phyloP scores from a whole-genome alignment of 1,284 basidiomycete genomes.

The Meripilus lineatus region DNA sequence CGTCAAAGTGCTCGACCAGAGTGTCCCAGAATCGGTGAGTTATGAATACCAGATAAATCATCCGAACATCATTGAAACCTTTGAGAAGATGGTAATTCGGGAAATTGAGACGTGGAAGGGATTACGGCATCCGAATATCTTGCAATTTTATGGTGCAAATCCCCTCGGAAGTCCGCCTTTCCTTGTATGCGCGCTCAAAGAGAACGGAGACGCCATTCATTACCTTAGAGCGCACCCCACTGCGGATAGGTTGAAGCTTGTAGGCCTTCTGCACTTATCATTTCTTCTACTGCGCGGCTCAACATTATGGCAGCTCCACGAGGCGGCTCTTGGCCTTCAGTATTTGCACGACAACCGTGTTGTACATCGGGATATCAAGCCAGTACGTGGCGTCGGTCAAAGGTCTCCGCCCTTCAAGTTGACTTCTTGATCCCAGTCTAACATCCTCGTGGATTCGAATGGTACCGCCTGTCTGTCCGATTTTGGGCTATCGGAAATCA shows the following conservation, averaged over 20 bases:
- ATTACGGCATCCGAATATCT: conserved; percentile 10
- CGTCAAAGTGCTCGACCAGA: conserved; percentile 12
- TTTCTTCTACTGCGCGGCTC: background rate
- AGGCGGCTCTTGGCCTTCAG: conserved; percentile 11
- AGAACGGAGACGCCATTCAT: conserved; percentile 5
- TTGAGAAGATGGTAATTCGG: background rate
- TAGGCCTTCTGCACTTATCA: conserved; percentile 1
- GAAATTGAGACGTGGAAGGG: conserved; percentile 15
- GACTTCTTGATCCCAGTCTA: conserved; percentile 8
- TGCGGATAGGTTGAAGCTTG: conserved; percentile 8
- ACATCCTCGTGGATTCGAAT: conserved; percentile 14
- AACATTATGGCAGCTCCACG: conserved; percentile 9
- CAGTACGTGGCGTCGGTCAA: conserved; percentile 6
- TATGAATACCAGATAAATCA: too few species aligned
- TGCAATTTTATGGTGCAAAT: conserved; percentile 9
- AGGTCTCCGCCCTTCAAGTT: background rate
- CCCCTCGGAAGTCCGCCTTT: conserved; percentile 5
- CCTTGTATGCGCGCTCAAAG: conserved; percentile 8
- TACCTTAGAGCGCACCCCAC: conserved; percentile 10
- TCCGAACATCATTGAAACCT: too few species aligned
- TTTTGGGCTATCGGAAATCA: conserved; percentile 14
- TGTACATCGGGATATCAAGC: conserved; percentile 16
- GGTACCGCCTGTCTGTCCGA: conserved; percentile 14
- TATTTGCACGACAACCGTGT: conserved; percentile 13
- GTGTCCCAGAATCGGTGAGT: conserved; percentile 3